These are phyloP conservation scores for Hibiscus tridactylites DNA, from an alignment of 345 rosid species.

Conservation along the genomic window DNA sequence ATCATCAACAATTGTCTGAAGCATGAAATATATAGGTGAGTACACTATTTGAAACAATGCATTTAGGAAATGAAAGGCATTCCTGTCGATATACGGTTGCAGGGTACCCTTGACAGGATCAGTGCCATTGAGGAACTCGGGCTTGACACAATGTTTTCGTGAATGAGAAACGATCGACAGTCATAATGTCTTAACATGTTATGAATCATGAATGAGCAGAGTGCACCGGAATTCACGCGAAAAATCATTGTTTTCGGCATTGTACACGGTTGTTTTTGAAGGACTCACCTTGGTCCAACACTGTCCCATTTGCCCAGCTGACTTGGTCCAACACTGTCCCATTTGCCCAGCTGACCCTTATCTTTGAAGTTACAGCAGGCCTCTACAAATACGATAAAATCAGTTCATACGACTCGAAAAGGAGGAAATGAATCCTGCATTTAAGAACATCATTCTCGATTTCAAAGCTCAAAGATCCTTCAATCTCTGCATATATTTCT, in stretches of 20 bases:
- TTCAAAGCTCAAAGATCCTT: not conserved
- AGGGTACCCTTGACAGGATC: not conserved
- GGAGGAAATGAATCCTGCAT: not conserved
- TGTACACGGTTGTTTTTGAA: not conserved
- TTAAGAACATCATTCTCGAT: not conserved
- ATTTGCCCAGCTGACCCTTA: constrained; percentile 20
- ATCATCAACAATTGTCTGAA: too few species aligned
- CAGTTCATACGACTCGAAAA: not conserved
- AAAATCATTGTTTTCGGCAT: too few species aligned
- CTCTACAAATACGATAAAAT: constrained; percentile 8
- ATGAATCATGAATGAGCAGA: too few species aligned
- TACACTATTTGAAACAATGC: too few species aligned
- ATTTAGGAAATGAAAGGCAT: too few species aligned
- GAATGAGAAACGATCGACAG: too few species aligned
- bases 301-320: not conserved
- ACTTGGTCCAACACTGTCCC: constrained; percentile 27
- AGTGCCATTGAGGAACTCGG: not conserved
- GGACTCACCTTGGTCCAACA: constrained; percentile 30
- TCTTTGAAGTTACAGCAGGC: constrained; percentile 20
- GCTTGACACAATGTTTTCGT: not conserved
- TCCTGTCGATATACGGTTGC: not conserved
- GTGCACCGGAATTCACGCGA: too few species aligned
- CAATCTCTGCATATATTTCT: not conserved
- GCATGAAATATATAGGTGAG: too few species aligned
- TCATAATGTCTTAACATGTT: too few species aligned